Evolutionary conservation across 352 stramenopile genomes (phyloP), one percentile per base, ranked within the genome.

Genomic region (Pythium brassicae): DNA sequence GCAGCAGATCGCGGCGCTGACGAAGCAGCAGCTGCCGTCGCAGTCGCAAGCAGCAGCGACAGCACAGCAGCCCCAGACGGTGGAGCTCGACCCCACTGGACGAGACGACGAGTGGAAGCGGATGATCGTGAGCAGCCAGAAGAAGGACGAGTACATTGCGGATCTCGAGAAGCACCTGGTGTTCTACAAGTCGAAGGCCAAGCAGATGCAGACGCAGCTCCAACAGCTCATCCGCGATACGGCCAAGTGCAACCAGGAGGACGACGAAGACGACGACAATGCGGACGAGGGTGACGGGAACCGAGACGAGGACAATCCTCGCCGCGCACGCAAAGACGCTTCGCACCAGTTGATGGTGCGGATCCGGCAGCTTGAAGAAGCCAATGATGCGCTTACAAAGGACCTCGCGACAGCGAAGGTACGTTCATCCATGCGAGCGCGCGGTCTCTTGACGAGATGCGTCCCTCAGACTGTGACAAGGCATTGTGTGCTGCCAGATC

Each of bases 181-280:
- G 44, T 89, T 94, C 52, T 94, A 91, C 78, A 92, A 94, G 55
- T 77, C 79, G 19, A 94, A 94, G 52, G 79, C 82, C 29, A 91
- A 94, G 58, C 82, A 94, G 57, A 86, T 90, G 75, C 84, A 94
- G 50, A 55, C 63, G n/a, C 84, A 94, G 62, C 57, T 93, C 15
- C 78, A 89, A 65, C 78, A 91, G 62, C 69, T 91, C 17, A 89
- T 93, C 50, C 76, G 78, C 0, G 73, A 80, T 40, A 89, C 77
- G 25, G 49, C 57, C 51, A 78, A 43, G 25, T 74, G 61, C 52
- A 83, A 74, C 45, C 49, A 63, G 19, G 39, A 52, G 26, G 32
- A 46, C 4, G 63, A 78, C 45, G 60, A 62, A 7, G 56, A 72
- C 7, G 40, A 71, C 0, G 60, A 62, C 6, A 61, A 72, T 12